A percentile compares a stretch with the other conserved stretches of the same genome.
Conservation (phyloP, 805 yeast genomes). For the Suhomyces sp. region DNA sequence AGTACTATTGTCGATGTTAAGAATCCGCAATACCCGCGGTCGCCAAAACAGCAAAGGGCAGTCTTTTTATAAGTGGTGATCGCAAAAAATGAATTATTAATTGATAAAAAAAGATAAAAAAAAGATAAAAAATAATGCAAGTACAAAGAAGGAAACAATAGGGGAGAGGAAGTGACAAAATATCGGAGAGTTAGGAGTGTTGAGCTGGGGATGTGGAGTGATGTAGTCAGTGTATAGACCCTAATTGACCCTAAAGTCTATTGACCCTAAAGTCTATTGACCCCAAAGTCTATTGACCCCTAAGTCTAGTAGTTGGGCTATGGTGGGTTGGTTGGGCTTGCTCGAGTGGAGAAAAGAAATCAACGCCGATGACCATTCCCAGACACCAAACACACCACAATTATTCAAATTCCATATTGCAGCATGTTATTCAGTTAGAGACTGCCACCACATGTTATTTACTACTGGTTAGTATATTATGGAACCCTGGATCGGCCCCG, state of each 20-base stretch:
- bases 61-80: neutral
- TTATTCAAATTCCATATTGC: neutral
- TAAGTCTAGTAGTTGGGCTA: too few relatives aligned
- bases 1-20: neutral
- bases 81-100: neutral
- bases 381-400: neutral
- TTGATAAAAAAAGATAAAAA: neutral
- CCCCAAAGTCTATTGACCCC: neutral
- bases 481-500: neutral
- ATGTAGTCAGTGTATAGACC: neutral
- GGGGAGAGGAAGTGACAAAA: neutral
- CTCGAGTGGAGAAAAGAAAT: neutral
- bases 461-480: neutral
- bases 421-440: too few relatives aligned
- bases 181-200: neutral
- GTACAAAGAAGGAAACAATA: neutral
- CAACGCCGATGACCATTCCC: neutral
- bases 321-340: too few relatives aligned
- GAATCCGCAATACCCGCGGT: neutral
- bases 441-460: too few relatives aligned
- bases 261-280: neutral
- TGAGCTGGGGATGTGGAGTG: neutral
- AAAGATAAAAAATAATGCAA: neutral
- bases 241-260: neutral
- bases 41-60: neutral